A percentile compares a stretch with the other conserved stretches of the same genome.
These are phyloP conservation scores for Chlamydomonas sp. DNA, from an alignment of 139 green algal genomes.

Conservation along the genomic window DNA sequence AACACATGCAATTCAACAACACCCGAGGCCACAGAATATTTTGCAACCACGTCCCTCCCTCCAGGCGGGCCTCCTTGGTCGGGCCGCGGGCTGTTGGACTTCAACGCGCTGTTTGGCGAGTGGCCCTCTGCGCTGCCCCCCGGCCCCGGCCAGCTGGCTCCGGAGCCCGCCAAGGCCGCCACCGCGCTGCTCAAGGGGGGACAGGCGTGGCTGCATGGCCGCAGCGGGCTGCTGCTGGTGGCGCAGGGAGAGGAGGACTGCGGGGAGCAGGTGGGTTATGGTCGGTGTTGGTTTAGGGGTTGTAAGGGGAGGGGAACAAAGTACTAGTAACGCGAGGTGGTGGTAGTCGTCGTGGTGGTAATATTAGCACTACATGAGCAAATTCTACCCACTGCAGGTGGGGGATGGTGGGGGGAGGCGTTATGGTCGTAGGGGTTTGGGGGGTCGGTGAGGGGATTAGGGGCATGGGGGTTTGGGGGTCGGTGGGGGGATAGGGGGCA, in stretches of 20 bases:
- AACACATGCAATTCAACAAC: too few species aligned
- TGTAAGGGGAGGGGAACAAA: too few species aligned
- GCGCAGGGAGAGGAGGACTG: conserved; percentile 31
- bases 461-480: too few species aligned
- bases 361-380: too few species aligned
- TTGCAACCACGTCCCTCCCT: not conserved
- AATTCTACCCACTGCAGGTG: too few species aligned
- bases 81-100: conserved; percentile 56
- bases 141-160: conserved; percentile 15
- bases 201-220: conserved; percentile 48
- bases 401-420: too few species aligned
- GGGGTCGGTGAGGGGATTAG: too few species aligned
- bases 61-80: conserved; percentile 37
- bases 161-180: conserved; percentile 25
- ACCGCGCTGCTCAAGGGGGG: conserved; percentile 56
- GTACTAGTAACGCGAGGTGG: too few species aligned
- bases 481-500: too few species aligned
- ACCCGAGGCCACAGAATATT: not conserved
- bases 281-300: too few species aligned
- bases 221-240: not conserved
- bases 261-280: conserved; percentile 13
- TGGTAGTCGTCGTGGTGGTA: too few species aligned
- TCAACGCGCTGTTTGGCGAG: conserved; percentile 54
- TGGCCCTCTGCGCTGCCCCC: conserved; percentile 44
- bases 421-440: too few species aligned